These are phyloP conservation scores for Penicillium glabrum DNA, from an alignment of 2,329 filamentous ascomycete genomes.

Conservation along the genomic window DNA sequence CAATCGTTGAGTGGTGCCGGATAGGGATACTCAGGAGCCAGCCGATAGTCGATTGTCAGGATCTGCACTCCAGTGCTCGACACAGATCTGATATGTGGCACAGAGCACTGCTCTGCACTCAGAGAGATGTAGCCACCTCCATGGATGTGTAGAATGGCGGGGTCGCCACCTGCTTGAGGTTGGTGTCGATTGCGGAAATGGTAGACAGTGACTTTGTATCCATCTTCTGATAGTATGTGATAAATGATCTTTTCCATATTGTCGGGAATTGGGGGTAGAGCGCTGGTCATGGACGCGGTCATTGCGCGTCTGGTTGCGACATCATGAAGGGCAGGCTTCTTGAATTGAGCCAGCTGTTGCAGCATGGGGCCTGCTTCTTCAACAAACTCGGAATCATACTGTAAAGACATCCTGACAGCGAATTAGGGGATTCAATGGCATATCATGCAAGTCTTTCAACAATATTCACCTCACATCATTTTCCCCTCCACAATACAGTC, in stretches of 20 bases:
- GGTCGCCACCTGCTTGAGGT: not conserved
- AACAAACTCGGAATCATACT: conserved; percentile 15
- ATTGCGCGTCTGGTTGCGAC: conserved; percentile 1
- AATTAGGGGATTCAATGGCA: not conserved
- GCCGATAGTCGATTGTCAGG: conserved; percentile 44
- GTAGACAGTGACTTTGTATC: conserved; percentile 8
- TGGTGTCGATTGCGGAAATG: conserved; percentile 10
- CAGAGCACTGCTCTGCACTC: conserved; percentile 24
- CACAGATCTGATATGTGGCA: conserved; percentile 26
- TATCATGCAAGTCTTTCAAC: not conserved
- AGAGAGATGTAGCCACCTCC: conserved; percentile 44
- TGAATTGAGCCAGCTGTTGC: not conserved
- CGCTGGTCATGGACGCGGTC: not conserved
- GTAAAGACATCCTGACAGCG: conserved; percentile 8
- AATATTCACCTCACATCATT: not conserved
- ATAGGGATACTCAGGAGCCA: conserved; percentile 44
- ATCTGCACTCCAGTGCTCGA: conserved; percentile 29
- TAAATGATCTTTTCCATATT: conserved; percentile 11
- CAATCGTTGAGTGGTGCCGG: conserved; percentile 42
- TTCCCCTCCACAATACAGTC: not conserved
- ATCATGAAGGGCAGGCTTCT: conserved; percentile 6
- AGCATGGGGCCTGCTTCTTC: conserved; percentile 8
- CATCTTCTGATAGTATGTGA: conserved; percentile 1
- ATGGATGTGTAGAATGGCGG: conserved; percentile 41
- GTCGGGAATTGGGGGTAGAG: conserved; percentile 3